Percentiles rank a stretch among this genome's conserved stretches.
Evolutionary conservation across 352 stramenopile genomes (phyloP).

Genomic region (Saprolegnia diclina): DNA sequence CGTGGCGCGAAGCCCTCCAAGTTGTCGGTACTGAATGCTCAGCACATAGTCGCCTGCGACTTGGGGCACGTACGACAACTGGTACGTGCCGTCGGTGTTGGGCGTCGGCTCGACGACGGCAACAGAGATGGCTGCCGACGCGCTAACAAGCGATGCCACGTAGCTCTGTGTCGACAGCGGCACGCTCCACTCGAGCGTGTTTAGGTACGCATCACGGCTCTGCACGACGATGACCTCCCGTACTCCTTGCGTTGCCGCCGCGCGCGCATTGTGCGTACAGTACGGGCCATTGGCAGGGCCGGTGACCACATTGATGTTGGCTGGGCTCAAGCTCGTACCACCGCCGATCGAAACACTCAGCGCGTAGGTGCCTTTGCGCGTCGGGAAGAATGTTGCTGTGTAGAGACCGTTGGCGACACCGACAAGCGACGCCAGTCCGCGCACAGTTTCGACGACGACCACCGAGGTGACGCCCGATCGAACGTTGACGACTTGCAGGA

Average conservation of each 20-base stretch:
- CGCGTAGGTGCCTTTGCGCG: constrained; percentile 60
- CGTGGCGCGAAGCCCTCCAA: constrained; percentile 85
- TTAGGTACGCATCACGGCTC: constrained; percentile 87
- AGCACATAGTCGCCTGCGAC: constrained; percentile 78
- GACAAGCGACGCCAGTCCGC: constrained; percentile 31
- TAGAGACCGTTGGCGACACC: constrained; percentile 55
- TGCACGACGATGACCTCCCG: constrained; percentile 80
- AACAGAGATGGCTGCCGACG: constrained; percentile 35
- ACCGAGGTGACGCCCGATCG: constrained; percentile 53
- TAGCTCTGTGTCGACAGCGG: constrained; percentile 52
- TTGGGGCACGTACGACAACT: constrained; percentile 67
- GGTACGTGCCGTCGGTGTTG: constrained; percentile 87
- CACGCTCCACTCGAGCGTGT: constrained; percentile 78
- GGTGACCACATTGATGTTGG: constrained; percentile 72
- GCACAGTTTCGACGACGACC: constrained; percentile 52
- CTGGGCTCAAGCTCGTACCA: constrained; percentile 53
- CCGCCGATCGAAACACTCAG: constrained; percentile 49
- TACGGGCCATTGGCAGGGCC: constrained; percentile 54
- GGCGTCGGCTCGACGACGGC: constrained; percentile 44
- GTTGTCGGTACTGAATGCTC: constrained; percentile 60
- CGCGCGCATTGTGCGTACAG: constrained; percentile 70
- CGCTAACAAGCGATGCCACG: constrained; percentile 43
- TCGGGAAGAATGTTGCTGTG: constrained; percentile 77
- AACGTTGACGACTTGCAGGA: constrained; percentile 36
- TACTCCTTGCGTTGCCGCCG: constrained; percentile 70